These are phyloP conservation scores for Ephemerocybe angulata DNA, from an alignment of 768 basidiomycete species.

Conservation along the genomic window DNA sequence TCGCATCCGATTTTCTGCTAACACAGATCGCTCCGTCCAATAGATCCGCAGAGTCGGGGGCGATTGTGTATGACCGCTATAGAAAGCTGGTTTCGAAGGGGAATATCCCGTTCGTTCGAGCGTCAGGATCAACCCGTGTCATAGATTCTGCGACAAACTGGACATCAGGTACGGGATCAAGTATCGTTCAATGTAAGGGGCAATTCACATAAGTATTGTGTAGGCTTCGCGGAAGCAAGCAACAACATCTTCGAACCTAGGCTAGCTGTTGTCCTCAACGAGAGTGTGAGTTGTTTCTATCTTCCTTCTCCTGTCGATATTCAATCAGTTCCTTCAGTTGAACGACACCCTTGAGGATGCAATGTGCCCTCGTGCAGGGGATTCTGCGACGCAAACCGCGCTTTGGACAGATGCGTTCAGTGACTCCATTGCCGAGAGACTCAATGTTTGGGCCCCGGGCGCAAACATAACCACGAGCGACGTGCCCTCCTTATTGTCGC, in stretches of 20 bases:
- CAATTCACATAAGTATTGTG: background rate
- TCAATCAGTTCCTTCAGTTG: too few species aligned
- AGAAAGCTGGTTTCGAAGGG: slow-evolving; percentile 37
- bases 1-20: background rate
- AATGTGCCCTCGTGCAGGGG: slow-evolving; percentile 59
- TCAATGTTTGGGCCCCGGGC: slow-evolving; percentile 61
- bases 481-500: slow-evolving; percentile 55
- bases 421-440: slow-evolving; percentile 49
- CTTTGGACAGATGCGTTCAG: slow-evolving; percentile 59
- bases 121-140: slow-evolving; percentile 53
- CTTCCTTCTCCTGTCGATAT: too few species aligned
- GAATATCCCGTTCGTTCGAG: slow-evolving; percentile 48
- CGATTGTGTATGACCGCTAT: slow-evolving; percentile 53
- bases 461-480: slow-evolving; percentile 56
- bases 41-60: slow-evolving; percentile 46
- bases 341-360: slow-evolving; percentile 69
- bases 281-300: slow-evolving; percentile 52
- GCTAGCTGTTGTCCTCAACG: slow-evolving; percentile 54
- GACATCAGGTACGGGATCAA: slow-evolving; percentile 47
- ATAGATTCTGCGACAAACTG: slow-evolving; percentile 68
- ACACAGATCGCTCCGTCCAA: background rate
- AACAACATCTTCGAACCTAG: slow-evolving; percentile 39
- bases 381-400: slow-evolving; percentile 38
- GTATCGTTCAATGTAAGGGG: background rate
- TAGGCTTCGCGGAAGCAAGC: slow-evolving; percentile 62